Percentiles rank a stretch among this genome's conserved stretches.
phyloP scores from a whole-genome alignment of 2,329 filamentous ascomycete species.

The Pseudonectria buxi region DNA sequence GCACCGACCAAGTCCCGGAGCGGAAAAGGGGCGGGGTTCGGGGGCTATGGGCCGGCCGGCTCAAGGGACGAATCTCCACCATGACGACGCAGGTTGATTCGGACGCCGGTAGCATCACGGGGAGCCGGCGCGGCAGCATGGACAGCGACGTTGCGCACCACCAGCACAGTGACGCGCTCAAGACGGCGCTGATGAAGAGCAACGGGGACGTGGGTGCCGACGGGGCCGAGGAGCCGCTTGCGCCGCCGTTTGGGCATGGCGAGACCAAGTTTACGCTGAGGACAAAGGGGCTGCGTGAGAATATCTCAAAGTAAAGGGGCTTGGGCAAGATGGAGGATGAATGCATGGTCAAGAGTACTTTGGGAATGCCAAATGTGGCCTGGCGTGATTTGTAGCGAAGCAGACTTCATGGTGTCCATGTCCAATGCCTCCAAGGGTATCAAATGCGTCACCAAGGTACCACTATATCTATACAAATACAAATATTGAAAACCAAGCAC shows the following conservation, averaged over 20 bases:
- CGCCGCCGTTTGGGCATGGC: constrained; percentile 40
- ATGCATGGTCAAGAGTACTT: too few relatives aligned
- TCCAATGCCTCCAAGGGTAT: too few relatives aligned
- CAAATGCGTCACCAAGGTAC: too few relatives aligned
- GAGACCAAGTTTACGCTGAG: constrained; percentile 44
- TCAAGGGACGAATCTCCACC: constrained; percentile 30
- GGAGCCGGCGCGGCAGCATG: constrained; percentile 36
- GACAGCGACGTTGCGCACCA: constrained; percentile 34
- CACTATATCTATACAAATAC: too few relatives aligned
- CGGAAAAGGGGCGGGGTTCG: constrained; percentile 55
- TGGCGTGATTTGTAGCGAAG: too few relatives aligned
- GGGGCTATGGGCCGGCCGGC: constrained; percentile 47
- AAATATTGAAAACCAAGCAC: too few relatives aligned
- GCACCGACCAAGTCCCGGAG: constrained; percentile 56
- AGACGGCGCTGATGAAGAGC: constrained; percentile 26
- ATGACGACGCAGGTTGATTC: constrained; percentile 27
- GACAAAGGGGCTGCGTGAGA: constrained; percentile 51
- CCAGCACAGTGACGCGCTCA: constrained; percentile 37
- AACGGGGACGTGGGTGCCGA: constrained; percentile 15
- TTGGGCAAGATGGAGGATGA: too few relatives aligned
- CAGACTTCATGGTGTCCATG: too few relatives aligned
- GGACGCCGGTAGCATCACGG: constrained; percentile 32
- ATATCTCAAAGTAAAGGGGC: constrained; percentile 24
- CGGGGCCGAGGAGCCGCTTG: constrained; percentile 13
- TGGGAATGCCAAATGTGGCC: too few relatives aligned